A percentile compares a stretch with the other conserved stretches of the same genome.
Evolutionary conservation across 768 basidiomycete species (phyloP).

Genomic region (Filobasidium floriforme): DNA sequence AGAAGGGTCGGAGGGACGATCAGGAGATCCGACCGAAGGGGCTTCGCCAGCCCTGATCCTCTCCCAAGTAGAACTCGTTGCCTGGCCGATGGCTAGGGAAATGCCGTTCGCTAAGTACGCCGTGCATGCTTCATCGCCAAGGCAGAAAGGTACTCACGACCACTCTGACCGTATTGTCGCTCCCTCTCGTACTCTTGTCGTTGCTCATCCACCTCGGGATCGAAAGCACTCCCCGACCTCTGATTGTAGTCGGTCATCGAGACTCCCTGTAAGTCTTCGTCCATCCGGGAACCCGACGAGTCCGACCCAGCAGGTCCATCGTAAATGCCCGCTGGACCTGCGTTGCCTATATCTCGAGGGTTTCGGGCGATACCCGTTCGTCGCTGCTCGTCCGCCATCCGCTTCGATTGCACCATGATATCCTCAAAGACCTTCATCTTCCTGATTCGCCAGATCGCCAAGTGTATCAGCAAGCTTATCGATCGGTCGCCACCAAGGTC

Average conservation of each 20-base stretch:
- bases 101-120: neutral
- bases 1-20: conserved; percentile 1
- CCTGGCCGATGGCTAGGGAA: neutral
- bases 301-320: neutral
- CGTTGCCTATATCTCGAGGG: neutral
- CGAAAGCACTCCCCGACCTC: conserved; percentile 9
- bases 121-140: neutral
- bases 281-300: neutral
- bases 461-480: neutral
- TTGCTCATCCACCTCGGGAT: conserved; percentile 11
- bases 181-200: conserved; percentile 10
- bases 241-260: neutral
- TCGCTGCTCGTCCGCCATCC: conserved; percentile 21
- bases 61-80: conserved; percentile 19
- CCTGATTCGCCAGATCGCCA: conserved; percentile 7
- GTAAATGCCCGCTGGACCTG: neutral
- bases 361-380: neutral
- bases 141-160: neutral
- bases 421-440: conserved; percentile 32
- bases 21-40: neutral
- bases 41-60: conserved; percentile 9
- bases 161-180: neutral
- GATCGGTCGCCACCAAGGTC: neutral
- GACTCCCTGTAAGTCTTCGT: neutral
- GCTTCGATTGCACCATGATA: conserved; percentile 26